Evolutionary conservation across 2,329 filamentous ascomycete genomes (phyloP).

Genomic region (Seiridium unicorne): DNA sequence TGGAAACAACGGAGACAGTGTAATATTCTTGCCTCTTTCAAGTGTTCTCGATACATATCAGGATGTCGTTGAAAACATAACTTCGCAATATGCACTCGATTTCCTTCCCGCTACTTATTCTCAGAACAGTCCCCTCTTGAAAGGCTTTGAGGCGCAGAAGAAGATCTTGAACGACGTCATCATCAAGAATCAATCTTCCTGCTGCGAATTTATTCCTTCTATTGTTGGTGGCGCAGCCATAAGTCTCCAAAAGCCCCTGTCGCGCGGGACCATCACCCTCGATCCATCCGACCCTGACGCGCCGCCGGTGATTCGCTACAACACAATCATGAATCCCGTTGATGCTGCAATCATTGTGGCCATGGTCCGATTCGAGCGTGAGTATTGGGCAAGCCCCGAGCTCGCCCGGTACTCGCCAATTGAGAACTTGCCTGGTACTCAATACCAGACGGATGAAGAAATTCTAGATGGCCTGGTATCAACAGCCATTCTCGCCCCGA

Average conservation of each 20-base stretch:
- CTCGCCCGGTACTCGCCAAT: constrained; percentile 31
- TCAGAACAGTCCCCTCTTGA: constrained; percentile 17
- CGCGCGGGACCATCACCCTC: constrained; percentile 55
- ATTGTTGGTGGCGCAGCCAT: constrained; percentile 8
- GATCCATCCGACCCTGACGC: constrained; percentile 36
- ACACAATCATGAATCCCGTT: constrained; percentile 43
- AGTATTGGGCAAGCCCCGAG: constrained; percentile 25
- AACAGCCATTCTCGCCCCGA: constrained; percentile 17
- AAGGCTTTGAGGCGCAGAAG: constrained; percentile 13
- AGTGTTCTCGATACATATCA: constrained; percentile 3
- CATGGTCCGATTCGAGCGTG: constrained; percentile 35
- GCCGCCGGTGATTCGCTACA: constrained; percentile 47
- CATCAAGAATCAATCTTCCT: neutral
- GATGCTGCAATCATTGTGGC: constrained; percentile 46
- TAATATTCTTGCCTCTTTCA: neutral
- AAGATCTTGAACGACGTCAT: constrained; percentile 4
- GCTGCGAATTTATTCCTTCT: constrained; percentile 2
- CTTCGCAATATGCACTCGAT: constrained; percentile 13
- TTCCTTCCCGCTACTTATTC: constrained; percentile 18
- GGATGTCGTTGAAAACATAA: constrained; percentile 1
- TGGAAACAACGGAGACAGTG: neutral
- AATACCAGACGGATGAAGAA: constrained; percentile 23
- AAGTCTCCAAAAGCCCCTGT: constrained; percentile 37
- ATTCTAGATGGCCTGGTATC: constrained; percentile 24
- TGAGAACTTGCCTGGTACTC: constrained; percentile 30